Conservation (phyloP, 2,329 filamentous ascomycete species). For the Botryotinia globosa region DNA sequence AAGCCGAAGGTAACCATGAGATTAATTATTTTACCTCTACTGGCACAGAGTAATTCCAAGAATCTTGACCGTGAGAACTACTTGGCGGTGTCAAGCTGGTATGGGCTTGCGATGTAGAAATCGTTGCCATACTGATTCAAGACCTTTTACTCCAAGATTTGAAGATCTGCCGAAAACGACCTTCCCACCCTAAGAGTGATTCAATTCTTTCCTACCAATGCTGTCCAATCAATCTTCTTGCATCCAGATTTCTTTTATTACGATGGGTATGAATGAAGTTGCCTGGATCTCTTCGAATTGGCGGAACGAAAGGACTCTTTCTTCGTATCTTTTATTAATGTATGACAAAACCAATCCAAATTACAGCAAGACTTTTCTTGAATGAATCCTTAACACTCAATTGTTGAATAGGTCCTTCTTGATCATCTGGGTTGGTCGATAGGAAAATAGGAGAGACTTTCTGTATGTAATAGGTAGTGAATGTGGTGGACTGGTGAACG, state of each 20-base stretch:
- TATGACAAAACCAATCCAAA: not conserved
- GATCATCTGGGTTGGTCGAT: constrained; percentile 1
- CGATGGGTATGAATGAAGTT: not conserved
- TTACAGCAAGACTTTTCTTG: not conserved
- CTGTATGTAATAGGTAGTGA: not conserved
- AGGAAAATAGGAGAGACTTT: constrained; percentile 18
- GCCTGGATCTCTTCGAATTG: not conserved
- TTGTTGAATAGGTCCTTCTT: not conserved
- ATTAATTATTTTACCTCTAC: constrained; percentile 32
- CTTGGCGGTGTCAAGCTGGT: constrained; percentile 37
- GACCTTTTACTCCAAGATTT: not conserved
- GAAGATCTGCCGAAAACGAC: not conserved
- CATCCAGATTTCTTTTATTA: not conserved
- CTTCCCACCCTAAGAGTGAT: constrained; percentile 6
- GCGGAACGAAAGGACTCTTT: not conserved
- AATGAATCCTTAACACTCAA: not conserved
- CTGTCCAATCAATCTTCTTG: not conserved
- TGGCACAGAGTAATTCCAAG: constrained; percentile 38
- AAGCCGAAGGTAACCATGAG: not conserved
- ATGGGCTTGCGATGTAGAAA: constrained; percentile 39
- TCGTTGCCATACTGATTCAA: constrained; percentile 37
- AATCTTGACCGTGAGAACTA: constrained; percentile 35
- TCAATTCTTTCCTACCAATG: not conserved
- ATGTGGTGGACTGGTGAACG: constrained; percentile 22
- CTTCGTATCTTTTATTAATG: not conserved